Base-by-base conservation (phyloP, 306 rosid genomes). In the Inga leiocalycina region DNA sequence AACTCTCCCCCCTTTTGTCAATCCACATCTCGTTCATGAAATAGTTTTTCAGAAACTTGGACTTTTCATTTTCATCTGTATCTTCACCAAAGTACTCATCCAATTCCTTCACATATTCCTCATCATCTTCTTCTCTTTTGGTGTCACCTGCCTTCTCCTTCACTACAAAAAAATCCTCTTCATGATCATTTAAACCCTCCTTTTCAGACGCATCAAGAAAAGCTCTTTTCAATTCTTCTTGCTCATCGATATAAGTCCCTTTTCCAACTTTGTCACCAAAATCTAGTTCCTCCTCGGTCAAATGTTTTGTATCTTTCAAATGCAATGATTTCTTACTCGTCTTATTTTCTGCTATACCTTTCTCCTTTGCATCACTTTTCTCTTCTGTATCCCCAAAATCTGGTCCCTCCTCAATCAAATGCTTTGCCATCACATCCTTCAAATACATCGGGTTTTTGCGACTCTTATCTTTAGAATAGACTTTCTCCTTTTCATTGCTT, bases 1-100 rank as follows among this genome's bases (percentile, higher is more conserved):
- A 9, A 65, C 77, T 84, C 83, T 77, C 67, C 75, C 46, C 56
- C 52, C 27, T 66, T 83, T 87, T 89, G 51, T 85, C 88, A 77
- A 87, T 54, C 98, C 98, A 96, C 93, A 89, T 79, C 87, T 85
- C 82, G 69, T 91, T 87, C 94, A 66, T 85, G 71, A 96, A 88
- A 83, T 27, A 96, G 39, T 84, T 78, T 87, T 79, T 92, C 16
- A 96, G 87, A 86, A 91, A 93, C 84, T 48, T 85, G 4, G 76
- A 81, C 64, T 86, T 81, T 66, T 91, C 93, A 54, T 95, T 89
- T 37, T 74, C 62, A 59, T 88, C 86, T 24, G 22, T 70, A 66
- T 82, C 93, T 22, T 68, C 91, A 34, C 89, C 93, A 51, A 94
- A 94, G 86, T 87, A 91, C 86, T 94, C 93, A 66, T 91, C 85